Conservation (phyloP, 2,329 filamentous ascomycete genomes). For the Phaeosphaeriaceae sp. region DNA sequence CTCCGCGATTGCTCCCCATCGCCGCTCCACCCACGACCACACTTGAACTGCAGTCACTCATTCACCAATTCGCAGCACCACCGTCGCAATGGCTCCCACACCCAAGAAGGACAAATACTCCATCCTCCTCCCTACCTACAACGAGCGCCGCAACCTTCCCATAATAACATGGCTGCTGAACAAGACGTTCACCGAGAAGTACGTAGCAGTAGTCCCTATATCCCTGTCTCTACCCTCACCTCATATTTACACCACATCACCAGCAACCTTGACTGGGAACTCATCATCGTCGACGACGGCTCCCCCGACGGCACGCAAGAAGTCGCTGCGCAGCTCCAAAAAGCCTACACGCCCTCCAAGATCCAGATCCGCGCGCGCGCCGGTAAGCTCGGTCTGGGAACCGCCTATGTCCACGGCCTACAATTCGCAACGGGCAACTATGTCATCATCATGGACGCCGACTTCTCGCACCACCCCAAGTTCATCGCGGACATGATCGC, state of each 20-base stretch:
- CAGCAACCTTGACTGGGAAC: conserved; percentile 94
- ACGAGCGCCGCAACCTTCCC: conserved; percentile 95
- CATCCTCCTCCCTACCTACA: conserved; percentile 97
- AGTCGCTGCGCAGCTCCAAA: conserved; percentile 88
- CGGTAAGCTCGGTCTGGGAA: conserved; percentile 96
- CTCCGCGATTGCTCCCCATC: conserved; percentile 23
- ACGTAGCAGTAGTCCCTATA: conserved; percentile 43
- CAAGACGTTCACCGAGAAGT: conserved; percentile 90
- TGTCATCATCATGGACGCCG: conserved; percentile 99
- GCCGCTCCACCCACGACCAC: conserved; percentile 17
- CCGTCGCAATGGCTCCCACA: conserved; percentile 38
- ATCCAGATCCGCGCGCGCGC: conserved; percentile 86
- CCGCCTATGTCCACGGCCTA: conserved; percentile 93
- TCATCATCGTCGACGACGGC: conserved; percentile 98
- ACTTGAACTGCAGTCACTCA: conserved; percentile 38
- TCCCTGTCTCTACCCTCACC: conserved; percentile 3
- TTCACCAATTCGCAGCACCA: conserved; percentile 28
- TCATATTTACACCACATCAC: conserved; percentile 12
- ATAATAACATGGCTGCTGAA: conserved; percentile 95
- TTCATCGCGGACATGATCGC: conserved; percentile 96
- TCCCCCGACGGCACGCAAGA: conserved; percentile 95
- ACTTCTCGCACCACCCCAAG: conserved; percentile 98
- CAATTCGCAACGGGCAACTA: conserved; percentile 91
- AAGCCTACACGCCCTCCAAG: conserved; percentile 77
- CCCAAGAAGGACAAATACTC: conserved; percentile 82